Conservation (phyloP, 805 yeast species). For the Wickerhamomyces rabaulensis region DNA sequence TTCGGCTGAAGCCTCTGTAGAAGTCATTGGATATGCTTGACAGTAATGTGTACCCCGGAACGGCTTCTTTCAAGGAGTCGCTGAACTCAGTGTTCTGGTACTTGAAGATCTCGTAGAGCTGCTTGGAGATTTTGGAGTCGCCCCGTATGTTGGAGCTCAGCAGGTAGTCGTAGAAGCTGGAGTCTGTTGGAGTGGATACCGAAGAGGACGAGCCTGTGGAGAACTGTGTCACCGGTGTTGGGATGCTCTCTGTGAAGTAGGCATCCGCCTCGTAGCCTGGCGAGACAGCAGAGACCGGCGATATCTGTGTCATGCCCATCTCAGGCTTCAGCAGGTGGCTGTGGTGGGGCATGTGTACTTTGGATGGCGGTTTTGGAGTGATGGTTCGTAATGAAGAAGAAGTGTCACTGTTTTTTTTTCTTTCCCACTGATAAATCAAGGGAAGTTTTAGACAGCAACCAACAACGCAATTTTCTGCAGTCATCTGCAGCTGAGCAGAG, state of each 20-base stretch:
- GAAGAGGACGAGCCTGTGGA: slow-evolving; percentile 10
- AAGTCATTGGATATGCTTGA: slow-evolving; percentile 17
- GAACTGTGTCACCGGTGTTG: slow-evolving; percentile 12
- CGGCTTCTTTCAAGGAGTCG: slow-evolving; percentile 6
- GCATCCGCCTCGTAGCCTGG: slow-evolving; percentile 1
- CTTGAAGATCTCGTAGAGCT: slow-evolving; percentile 12
- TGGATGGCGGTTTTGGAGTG: background rate
- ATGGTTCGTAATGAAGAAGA: background rate
- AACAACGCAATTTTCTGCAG: background rate
- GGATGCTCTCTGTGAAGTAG: slow-evolving; percentile 7
- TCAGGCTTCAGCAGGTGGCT: background rate
- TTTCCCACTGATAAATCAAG: no score
- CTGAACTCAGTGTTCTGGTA: slow-evolving; percentile 4
- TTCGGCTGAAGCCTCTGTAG: slow-evolving; percentile 16
- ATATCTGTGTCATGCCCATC: background rate
- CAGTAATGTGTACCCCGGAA: slow-evolving; percentile 15
- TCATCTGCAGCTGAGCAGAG: background rate
- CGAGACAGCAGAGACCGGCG: background rate
- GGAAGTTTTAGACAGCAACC: background rate
- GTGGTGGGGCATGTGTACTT: background rate
- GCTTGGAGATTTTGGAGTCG: slow-evolving; percentile 7
- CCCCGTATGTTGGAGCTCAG: slow-evolving; percentile 3
- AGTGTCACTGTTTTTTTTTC: background rate
- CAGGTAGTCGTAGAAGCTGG: slow-evolving; percentile 15
- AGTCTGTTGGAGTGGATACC: slow-evolving; percentile 5